These are phyloP conservation scores for Yamadazyma ubonensis DNA, from an alignment of 805 yeast species.

Conservation along the genomic window DNA sequence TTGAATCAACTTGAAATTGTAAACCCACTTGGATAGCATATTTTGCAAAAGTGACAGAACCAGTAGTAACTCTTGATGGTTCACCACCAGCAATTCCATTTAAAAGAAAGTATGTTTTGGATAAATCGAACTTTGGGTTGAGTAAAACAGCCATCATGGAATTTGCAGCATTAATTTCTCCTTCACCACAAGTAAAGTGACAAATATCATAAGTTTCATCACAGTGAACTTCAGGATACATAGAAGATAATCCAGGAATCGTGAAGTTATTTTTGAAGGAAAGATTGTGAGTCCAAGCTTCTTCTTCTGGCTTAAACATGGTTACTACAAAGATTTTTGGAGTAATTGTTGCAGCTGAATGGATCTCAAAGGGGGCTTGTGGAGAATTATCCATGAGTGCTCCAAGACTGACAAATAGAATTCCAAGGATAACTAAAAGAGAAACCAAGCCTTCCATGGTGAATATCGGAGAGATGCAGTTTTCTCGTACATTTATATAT, in stretches of 20 bases:
- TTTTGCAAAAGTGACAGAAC: conserved; percentile 59
- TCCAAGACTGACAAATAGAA: no score
- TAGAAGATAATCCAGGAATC: conserved; percentile 64
- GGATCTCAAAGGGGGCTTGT: not conserved
- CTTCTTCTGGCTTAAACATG: conserved; percentile 53
- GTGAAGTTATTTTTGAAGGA: conserved; percentile 54
- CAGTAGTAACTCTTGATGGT: conserved; percentile 55
- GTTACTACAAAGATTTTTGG: conserved; percentile 58
- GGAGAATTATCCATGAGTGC: not conserved
- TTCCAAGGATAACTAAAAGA: not conserved
- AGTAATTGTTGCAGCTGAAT: conserved; percentile 21
- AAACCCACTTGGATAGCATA: conserved; percentile 62
- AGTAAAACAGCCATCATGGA: conserved; percentile 54
- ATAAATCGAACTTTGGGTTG: conserved; percentile 54
- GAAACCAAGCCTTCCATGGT: not conserved
- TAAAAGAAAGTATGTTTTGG: conserved; percentile 58
- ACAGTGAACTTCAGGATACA: conserved; percentile 58
- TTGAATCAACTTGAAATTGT: conserved; percentile 57
- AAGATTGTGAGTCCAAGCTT: conserved; percentile 50
- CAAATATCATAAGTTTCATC: conserved; percentile 49
- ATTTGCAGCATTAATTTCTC: conserved; percentile 65
- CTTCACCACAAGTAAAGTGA: conserved; percentile 68
- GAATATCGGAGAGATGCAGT: no score
- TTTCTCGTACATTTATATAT: no score
- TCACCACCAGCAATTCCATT: conserved; percentile 70